Evolutionary conservation across 106 monocot species (phyloP).

Genomic region (Dendrobium catenatum): DNA sequence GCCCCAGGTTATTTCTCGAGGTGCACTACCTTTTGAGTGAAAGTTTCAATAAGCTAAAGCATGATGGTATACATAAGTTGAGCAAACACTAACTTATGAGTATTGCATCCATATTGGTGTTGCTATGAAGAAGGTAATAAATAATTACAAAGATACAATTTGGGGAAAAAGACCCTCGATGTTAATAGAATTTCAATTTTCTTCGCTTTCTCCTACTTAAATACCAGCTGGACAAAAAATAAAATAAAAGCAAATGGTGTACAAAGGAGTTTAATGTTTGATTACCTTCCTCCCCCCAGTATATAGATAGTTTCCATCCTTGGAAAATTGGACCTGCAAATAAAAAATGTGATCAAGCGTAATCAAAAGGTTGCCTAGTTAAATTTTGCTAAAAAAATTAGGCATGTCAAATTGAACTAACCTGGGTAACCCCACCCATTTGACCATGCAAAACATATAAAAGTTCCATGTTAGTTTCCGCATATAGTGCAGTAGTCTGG

Average conservation of each 20-base stretch:
- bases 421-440: constrained; percentile 95
- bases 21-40: too few species aligned
- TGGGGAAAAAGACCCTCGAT: not conserved
- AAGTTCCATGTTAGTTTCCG: constrained; percentile 84
- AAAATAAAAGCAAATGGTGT: not conserved
- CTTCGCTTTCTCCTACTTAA: not conserved
- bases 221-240: not conserved
- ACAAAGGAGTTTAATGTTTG: not conserved
- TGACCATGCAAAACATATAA: constrained; percentile 97
- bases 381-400: not conserved
- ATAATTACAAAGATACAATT: not conserved
- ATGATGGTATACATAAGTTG: too few species aligned
- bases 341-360: constrained; percentile 6
- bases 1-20: too few species aligned
- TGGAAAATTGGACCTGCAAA: constrained; percentile 71
- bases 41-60: too few species aligned
- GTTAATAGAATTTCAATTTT: not conserved
- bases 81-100: too few species aligned
- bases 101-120: too few species aligned
- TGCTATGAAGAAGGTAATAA: not conserved
- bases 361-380: not conserved
- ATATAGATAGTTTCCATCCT: constrained; percentile 93
- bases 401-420: constrained; percentile 37
- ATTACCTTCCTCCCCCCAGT: constrained; percentile 87
- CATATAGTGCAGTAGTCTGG: constrained; percentile 78